Evolutionary conservation across 2,329 filamentous ascomycete genomes (phyloP), one percentile per base, ranked within the genome.

Genomic region (Paraconiothyrium brasiliense): DNA sequence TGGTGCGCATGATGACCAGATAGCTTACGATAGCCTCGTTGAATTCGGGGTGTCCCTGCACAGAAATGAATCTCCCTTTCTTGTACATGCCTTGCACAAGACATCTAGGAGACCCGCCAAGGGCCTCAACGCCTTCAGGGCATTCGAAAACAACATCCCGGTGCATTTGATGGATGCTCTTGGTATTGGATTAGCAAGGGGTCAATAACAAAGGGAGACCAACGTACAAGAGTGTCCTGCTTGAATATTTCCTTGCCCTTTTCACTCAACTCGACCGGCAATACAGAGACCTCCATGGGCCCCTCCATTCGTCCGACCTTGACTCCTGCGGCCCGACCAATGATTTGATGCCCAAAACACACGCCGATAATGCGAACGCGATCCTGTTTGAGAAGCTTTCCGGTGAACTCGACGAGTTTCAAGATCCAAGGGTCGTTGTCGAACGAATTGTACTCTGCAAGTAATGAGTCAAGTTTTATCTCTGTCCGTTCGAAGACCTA

Each of bases 1-100:
- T 81, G 72, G 91, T 87, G 59, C 93, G 85, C 62, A 85, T 80
- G 62, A 85, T 83, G 58, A 94, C 78, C 41, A 96, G 79, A 76
- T 92, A 89, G 20, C 80, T 82, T 69, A 93, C 86, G 66, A 96
- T 93, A 16, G 88, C 85, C 61, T 84, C 83, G 4, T 85, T 91
- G 75, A 94, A 95, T 77, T 97, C 93, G 0, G 93, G 93, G 77
- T 97, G 93, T 6, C 92, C 93, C 81, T 97, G 93, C 1, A 97
- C 87, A 0, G 92, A 89, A 63, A 96, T 89, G 62, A 92, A 82
- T 39, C 85, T 84, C 46, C 84, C 82, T 9, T 89, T 86, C 22
- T 84, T 78, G 74, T 95, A 91, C 86, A 96, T 92, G 63, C 89
- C 91, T 77, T 97, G 93, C n/a, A 93, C 88, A 10, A 84, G 80